Base-by-base conservation (phyloP, 2,329 filamentous ascomycete species). In the Aspergillus clavatus region DNA sequence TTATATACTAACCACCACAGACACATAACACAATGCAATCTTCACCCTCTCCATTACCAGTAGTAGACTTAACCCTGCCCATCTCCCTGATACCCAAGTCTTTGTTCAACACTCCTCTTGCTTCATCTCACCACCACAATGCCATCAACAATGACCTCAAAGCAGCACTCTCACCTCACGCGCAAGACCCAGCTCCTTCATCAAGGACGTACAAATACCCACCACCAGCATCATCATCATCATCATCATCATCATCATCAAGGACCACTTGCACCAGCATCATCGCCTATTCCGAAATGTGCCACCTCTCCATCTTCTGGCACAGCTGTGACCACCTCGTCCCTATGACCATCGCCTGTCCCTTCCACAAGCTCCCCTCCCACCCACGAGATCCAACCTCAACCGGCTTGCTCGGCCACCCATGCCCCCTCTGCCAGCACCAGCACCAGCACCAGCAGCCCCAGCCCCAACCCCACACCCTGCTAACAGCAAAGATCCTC, bases 351-450 rank as follows among this genome's bases (percentile, higher is more conserved):
- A n/a, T 36, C 26, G 11, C 18, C 31, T 35, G 31, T 35, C 31
- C 31, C 10, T 21, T 35, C 31, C 31, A 21, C 10, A 16, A 21
- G 4, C 16, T 35, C 7, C 31, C 31, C 10, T 35, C 31, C 4
- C 31, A 35, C 31, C 16, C 31, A 3, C 10, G 3, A 35, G 31
- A 35, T 19, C 31, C 31, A 18, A 35, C 31, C 8, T 35, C 31
- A 35, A 35, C 31, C 14, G 31, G 14, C 16, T 10, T 35, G 14
- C 14, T 40, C 36, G 28, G 40, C 18, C n/a, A 24, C 10, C 5
- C 28, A 5, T 52, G 50, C 26, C 38, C 38, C 16, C 26, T 43
- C 14, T 52, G 50, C 26, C 8, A 37, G 10, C 39, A 40, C 2
- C 29, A 38, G 24, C 19, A 33, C 26, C 33, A 3, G 7, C 7